phyloP scores from a whole-genome alignment of 2,329 filamentous ascomycete species.

The Zalaria obscura region DNA sequence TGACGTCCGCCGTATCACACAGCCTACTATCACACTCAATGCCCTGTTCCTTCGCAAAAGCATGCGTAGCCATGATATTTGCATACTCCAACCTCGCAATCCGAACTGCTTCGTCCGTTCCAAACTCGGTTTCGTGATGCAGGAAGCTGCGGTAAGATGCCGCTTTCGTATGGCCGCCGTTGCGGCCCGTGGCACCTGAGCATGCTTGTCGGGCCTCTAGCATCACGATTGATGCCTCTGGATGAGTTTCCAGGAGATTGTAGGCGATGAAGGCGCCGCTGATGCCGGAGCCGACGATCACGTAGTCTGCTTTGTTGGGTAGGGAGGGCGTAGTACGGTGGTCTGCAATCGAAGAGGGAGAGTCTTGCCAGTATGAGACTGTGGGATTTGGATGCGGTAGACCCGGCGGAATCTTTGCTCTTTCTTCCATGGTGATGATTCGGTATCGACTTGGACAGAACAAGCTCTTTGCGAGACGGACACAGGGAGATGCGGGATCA shows the following conservation, averaged over 20 bases:
- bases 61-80: conserved; percentile 40
- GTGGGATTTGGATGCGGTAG: conserved; percentile 20
- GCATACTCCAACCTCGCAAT: conserved; percentile 26
- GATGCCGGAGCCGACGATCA: conserved; percentile 26
- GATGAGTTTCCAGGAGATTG: conserved; percentile 16
- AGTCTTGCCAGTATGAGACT: conserved; percentile 27
- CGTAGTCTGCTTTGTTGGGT: conserved; percentile 17
- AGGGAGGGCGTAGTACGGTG: conserved; percentile 11
- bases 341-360: conserved; percentile 22
- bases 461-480: too few species aligned
- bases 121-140: conserved; percentile 30
- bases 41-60: conserved; percentile 32
- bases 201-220: conserved; percentile 24
- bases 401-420: conserved; percentile 7
- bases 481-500: too few species aligned
- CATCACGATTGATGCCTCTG: conserved; percentile 17
- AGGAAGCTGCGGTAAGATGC: conserved; percentile 38
- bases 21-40: conserved; percentile 37
- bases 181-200: conserved; percentile 26
- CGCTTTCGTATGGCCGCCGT: conserved; percentile 35
- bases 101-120: conserved; percentile 32
- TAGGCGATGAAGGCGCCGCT: conserved; percentile 23
- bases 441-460: too few species aligned
- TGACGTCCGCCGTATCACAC: conserved; percentile 42
- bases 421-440: conserved; percentile 2